phyloP scores from a whole-genome alignment of 768 basidiomycete genomes.

The Kwoniella botswanensis region DNA sequence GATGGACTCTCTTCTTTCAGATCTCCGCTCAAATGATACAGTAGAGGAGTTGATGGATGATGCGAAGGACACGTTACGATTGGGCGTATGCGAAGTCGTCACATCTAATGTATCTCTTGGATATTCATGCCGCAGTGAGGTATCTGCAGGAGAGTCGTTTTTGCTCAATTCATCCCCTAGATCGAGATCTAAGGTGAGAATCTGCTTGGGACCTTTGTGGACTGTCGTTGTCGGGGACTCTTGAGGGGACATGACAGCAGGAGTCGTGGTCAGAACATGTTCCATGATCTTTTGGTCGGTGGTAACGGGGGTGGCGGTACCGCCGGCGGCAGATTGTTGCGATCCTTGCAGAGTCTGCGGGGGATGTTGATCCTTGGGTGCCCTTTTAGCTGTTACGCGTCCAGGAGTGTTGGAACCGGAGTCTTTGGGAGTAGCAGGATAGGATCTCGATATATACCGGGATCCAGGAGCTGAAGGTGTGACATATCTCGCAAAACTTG shows the following conservation, averaged over 20 bases:
- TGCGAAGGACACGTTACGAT: slow-evolving; percentile 11
- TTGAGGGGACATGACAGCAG: slow-evolving; percentile 4
- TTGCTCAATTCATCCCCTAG: slow-evolving; percentile 5
- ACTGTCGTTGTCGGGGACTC: neutral
- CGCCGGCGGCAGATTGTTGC: neutral
- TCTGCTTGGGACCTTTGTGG: neutral
- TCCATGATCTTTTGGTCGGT: slow-evolving; percentile 1
- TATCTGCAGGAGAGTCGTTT: neutral
- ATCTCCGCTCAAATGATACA: neutral
- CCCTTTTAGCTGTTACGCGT: neutral
- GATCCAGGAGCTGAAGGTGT: slow-evolving; percentile 51
- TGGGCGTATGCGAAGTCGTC: neutral
- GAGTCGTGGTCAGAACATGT: slow-evolving; percentile 1
- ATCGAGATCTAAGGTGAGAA: slow-evolving; percentile 3
- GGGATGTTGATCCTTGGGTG: too few species aligned
- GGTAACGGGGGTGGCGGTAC: neutral
- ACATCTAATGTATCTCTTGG: slow-evolving; percentile 1
- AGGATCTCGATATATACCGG: slow-evolving; percentile 19
- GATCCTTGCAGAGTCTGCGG: neutral
- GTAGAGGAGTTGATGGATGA: slow-evolving; percentile 10
- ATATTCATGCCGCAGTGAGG: neutral
- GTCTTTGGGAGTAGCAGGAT: slow-evolving; percentile 1
- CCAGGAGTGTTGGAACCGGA: neutral
- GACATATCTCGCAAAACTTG: slow-evolving; percentile 58
- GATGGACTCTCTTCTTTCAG: slow-evolving; percentile 6